Evolutionary conservation across 495 filamentous ascomycete species (phyloP), one percentile per base, ranked within the genome.

Genomic region (Penicillium simplicissimum): DNA sequence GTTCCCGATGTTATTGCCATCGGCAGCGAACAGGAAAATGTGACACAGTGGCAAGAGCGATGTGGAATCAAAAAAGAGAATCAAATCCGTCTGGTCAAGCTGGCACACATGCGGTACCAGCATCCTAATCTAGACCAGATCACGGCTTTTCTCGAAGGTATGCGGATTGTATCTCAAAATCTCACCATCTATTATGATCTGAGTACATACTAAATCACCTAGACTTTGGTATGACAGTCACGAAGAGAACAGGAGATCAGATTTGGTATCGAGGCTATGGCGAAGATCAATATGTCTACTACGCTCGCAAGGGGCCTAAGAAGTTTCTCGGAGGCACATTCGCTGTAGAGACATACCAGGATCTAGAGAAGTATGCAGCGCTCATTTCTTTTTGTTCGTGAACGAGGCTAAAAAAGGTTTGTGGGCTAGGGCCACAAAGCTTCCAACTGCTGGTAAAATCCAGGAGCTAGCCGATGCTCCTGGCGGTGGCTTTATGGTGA

Each of bases 191-290:
- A 17, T 43, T 8, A 21, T 10, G 1, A 4, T 45, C 4, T 47
- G 1, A 48, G 6, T 15, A 43, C 14, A 42, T 8, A 34, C 7
- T 10, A 21, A 14, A 45, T 19, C 13, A 31, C 7, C 13, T 17
- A 72, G 84, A 87, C 71, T 88, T 88, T 69, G 85, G 86, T 58
- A 82, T 88, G 67, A 66, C 66, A 13, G 73, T 81, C 37, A 69
- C 70, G 4, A 76, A 78, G 42, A 68, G 70, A 48, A 67, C 79
- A 2, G 76, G 79, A 28, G 71, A 80, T 52, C 79, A 78, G 55
- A 80, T 84, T 11, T 87, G 81, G 75, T 87, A 78, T 71, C 76
- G 84, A 33, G 85, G 86, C 8, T 86, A 85, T 66, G 84, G 86
- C 9, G 71, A 71, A n/a, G 84, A 87, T 54, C 85, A 83, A 15